Evolutionary conservation across 768 basidiomycete genomes (phyloP), one percentile per base, ranked within the genome.

Genomic region (Kwoniella botswanensis): DNA sequence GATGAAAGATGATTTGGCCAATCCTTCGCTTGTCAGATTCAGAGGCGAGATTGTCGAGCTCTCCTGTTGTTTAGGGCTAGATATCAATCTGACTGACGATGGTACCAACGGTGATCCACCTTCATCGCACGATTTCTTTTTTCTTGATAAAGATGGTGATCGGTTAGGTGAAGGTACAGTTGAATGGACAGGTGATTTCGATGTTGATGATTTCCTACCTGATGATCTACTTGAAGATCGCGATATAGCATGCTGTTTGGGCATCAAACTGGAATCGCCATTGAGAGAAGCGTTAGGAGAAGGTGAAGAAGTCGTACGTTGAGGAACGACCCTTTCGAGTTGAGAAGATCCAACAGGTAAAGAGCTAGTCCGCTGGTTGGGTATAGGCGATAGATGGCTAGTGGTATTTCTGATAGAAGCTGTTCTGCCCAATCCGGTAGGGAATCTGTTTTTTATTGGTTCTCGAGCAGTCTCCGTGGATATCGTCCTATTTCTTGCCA

Each of bases 341-440:
- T 56, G 50, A 26, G 67, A 44, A 6, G 67, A 58, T 18, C 11
- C 24, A 1, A 1, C 35, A 15, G 67, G 77, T 12, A 76, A 52
- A 4, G 77, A 75, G 5, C 67, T 50, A 21, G 71, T 78, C 10
- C 73, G 67, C 56, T 72, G 68, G 58, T 52, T 46, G 0, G 71
- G 71, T 1, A 70, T 22, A 12, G 71, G 73, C 41, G 73, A 70
- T 21, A 63, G 35, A 12, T 46, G 44, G 26, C 29, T 60, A 50
- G 60, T 50, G 29, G 7, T 52, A 35, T 64, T 63, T 21, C 50
- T 60, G 7, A 50, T 60, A 5, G 57, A 63, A 26, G 65, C 26
- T 4, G 58, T 21, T 57, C 69, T 56, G 17, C 71, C 72, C 15
- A 76, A 56, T 13, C 73, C 74, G 15, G 62, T 18, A 6, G 69